Evolutionary conservation across 768 basidiomycete species (phyloP).

Genomic region (Macrolepiota dolichaula): DNA sequence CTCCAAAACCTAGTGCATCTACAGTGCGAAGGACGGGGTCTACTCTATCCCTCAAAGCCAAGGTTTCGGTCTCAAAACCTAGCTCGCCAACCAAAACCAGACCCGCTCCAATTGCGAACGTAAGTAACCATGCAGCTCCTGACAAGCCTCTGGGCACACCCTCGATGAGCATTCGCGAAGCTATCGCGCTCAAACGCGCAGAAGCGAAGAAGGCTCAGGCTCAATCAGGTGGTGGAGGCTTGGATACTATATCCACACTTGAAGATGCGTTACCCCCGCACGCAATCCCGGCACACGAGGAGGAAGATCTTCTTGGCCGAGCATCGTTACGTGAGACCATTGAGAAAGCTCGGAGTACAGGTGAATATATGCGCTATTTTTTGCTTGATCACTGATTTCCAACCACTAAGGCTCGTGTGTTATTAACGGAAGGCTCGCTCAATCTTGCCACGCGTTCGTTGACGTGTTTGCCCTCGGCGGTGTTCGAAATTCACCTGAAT

Average conservation of each 20-base stretch:
- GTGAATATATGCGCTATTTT: slow-evolving; percentile 38
- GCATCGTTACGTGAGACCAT: slow-evolving; percentile 72
- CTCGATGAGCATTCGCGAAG: slow-evolving; percentile 62
- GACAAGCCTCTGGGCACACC: slow-evolving; percentile 15
- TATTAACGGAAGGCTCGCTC: slow-evolving; percentile 48
- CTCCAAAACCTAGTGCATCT: slow-evolving; percentile 20
- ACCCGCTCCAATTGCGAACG: slow-evolving; percentile 17
- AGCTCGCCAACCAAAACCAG: slow-evolving; percentile 14
- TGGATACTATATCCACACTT: slow-evolving; percentile 36
- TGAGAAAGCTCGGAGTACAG: slow-evolving; percentile 73
- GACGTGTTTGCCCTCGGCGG: slow-evolving; percentile 67
- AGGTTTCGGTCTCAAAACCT: background rate
- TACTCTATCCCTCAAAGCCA: slow-evolving; percentile 10
- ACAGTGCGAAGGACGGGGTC: slow-evolving; percentile 9
- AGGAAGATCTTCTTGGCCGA: slow-evolving; percentile 59
- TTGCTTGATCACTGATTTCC: slow-evolving; percentile 36
- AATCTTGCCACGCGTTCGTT: slow-evolving; percentile 75
- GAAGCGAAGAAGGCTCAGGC: slow-evolving; percentile 65
- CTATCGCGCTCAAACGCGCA: slow-evolving; percentile 75
- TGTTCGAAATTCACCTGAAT: slow-evolving; percentile 80
- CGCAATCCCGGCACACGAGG: slow-evolving; percentile 28
- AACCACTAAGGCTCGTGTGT: slow-evolving; percentile 35
- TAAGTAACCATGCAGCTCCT: background rate
- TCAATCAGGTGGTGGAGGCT: slow-evolving; percentile 21
- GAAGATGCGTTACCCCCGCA: slow-evolving; percentile 46